Evolutionary conservation across 1,284 basidiomycete species (phyloP).

Genomic region (Pulveroboletus sp.): DNA sequence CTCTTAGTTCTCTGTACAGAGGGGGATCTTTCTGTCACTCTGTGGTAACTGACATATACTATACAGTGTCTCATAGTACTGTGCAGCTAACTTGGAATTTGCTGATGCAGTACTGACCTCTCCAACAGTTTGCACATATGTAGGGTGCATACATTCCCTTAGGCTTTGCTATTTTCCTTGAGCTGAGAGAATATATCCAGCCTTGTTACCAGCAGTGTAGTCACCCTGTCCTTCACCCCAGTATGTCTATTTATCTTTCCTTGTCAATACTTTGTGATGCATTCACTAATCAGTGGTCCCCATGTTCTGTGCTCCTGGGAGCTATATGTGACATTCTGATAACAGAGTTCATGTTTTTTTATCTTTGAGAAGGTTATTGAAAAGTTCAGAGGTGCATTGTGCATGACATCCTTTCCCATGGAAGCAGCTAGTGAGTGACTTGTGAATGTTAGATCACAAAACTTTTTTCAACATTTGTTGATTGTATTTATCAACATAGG

Average conservation of each 20-base stretch:
- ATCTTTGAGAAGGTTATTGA: slow-evolving; percentile 16
- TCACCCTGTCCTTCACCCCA: not conserved
- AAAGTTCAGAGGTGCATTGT: slow-evolving; percentile 3
- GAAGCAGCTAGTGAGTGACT: too few relatives aligned
- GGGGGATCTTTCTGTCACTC: too few relatives aligned
- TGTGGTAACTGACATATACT: too few relatives aligned
- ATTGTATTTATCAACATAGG: slow-evolving; percentile 24
- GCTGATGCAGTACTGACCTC: not conserved
- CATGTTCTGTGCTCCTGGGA: slow-evolving; percentile 12
- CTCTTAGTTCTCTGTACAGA: too few relatives aligned
- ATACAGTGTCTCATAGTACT: too few relatives aligned
- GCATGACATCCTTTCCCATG: too few relatives aligned
- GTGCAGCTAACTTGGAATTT: too few relatives aligned
- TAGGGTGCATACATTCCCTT: not conserved
- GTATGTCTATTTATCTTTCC: not conserved
- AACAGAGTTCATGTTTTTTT: slow-evolving; percentile 25
- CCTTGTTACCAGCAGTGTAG: not conserved
- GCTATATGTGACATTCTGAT: slow-evolving; percentile 17
- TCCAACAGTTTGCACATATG: slow-evolving; percentile 4
- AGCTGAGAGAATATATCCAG: slow-evolving; percentile 1
- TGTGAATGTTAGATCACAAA: slow-evolving; percentile 4
- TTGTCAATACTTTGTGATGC: not conserved
- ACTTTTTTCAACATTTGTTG: slow-evolving; percentile 14
- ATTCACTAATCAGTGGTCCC: slow-evolving; percentile 11
- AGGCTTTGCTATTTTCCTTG: not conserved